phyloP scores from a whole-genome alignment of 805 yeast species.

The Komagataella phaffii region DNA sequence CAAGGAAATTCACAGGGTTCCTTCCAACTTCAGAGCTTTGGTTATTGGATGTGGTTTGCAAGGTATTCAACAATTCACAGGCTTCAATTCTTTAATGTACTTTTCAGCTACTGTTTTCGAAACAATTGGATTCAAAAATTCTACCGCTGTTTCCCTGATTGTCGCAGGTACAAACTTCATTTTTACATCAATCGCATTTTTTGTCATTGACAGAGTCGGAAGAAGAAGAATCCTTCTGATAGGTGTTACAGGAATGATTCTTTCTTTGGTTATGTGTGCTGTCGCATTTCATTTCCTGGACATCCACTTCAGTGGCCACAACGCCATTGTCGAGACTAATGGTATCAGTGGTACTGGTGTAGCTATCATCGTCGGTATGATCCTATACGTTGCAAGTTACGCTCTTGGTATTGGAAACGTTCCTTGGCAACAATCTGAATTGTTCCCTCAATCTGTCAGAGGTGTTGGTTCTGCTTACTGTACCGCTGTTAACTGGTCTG shows the following conservation, averaged over 20 bases:
- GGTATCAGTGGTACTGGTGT: slow-evolving; percentile 78
- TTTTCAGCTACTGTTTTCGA: slow-evolving; percentile 88
- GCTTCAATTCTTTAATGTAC: slow-evolving; percentile 94
- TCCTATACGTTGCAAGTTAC: slow-evolving; percentile 75
- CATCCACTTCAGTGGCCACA: slow-evolving; percentile 36
- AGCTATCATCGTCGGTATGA: slow-evolving; percentile 75
- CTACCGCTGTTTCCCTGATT: slow-evolving; percentile 91
- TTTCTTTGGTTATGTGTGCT: slow-evolving; percentile 67
- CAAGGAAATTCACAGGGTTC: slow-evolving; percentile 47
- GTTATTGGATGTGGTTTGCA: slow-evolving; percentile 87
- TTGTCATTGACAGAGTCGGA: slow-evolving; percentile 78
- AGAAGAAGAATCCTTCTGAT: slow-evolving; percentile 68
- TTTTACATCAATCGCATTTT: slow-evolving; percentile 75
- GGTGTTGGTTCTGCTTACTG: slow-evolving; percentile 87
- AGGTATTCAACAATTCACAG: slow-evolving; percentile 93
- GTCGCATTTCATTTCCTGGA: slow-evolving; percentile 84
- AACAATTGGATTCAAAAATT: slow-evolving; percentile 75
- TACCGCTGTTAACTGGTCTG: slow-evolving; percentile 92
- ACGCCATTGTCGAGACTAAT: slow-evolving; percentile 25
- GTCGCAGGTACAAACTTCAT: slow-evolving; percentile 91
- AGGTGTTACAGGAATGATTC: slow-evolving; percentile 80
- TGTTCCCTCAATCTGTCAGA: slow-evolving; percentile 88
- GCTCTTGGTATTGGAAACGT: slow-evolving; percentile 95
- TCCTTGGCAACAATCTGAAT: slow-evolving; percentile 96
- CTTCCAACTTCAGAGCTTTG: slow-evolving; percentile 80